Evolutionary conservation across 495 filamentous ascomycete genomes (phyloP), one percentile per base, ranked within the genome.

Genomic region (Penicillium malachiteum): DNA sequence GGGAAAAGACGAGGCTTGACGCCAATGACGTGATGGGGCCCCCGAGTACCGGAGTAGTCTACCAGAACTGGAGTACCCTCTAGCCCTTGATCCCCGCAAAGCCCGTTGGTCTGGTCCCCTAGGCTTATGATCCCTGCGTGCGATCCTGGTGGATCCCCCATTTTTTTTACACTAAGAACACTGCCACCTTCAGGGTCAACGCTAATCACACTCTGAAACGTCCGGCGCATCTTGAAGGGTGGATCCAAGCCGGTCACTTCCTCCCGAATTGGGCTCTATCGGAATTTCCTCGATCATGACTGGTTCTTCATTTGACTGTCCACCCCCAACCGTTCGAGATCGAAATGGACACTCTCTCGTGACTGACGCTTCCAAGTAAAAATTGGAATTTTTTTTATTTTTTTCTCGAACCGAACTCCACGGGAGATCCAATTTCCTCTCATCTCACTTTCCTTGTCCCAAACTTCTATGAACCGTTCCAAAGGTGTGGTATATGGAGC

Each of bases 171-270:
- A 49, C 64, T 57, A 68, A 48, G 51, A 54, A 66, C 66, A 71
- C 68, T 72, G 66, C 68, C 69, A 65, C 68, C 62, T 44, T 67
- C 71, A 69, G 68, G 69, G 59, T 72, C 64, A 55, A 62, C 64
- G 58, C 70, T 71, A 73, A 61, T 53, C 50, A 41, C 32, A 43
- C 62, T 49, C 52, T 75, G 72, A 75, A 75, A 75, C 72, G 63
- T 60, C 51, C 51, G 52, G 49, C 18, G 47, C 50, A 46, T 54
- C 32, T 47, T 46, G 34, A 43, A 47, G 18, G 7, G 47, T 38
- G 47, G 47, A 39, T 50, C 34, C 16, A 35, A 7, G 45, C 49
- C 62, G 48, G 50, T 44, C 38, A 38, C 39, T 54, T 56, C 41
- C 39, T 44, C 46, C 50, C 35, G 13, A 43, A 51, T 34, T 55